A percentile compares a stretch with the other conserved stretches of the same genome.
Conservation (phyloP, 179 eudicot genomes). For the Carnegiea gigantea region DNA sequence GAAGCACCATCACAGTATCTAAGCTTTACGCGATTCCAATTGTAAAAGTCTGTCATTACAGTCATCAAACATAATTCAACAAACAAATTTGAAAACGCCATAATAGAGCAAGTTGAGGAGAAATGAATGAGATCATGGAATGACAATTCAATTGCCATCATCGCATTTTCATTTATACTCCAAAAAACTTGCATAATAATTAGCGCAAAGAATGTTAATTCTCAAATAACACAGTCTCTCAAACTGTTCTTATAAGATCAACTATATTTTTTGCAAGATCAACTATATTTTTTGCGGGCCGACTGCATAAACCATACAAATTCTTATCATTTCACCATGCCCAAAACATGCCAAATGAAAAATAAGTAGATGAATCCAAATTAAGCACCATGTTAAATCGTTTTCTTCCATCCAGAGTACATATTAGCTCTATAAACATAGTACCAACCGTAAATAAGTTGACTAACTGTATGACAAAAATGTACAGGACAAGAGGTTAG, state of each 20-base stretch:
- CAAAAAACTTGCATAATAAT: slow-evolving; percentile 1
- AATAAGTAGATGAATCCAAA: too few species aligned
- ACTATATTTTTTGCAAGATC: neutral
- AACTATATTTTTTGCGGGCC: neutral
- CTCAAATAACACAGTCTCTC: neutral
- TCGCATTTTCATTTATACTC: neutral
- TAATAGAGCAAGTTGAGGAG: too few species aligned
- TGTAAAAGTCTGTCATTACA: slow-evolving; percentile 68
- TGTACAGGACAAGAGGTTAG: neutral
- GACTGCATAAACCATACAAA: neutral
- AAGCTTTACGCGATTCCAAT: slow-evolving; percentile 96
- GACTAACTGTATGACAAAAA: neutral
- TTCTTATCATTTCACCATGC: too few species aligned
- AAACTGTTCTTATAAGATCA: neutral
- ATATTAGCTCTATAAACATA: neutral
- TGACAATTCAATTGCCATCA: neutral
- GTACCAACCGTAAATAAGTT: neutral
- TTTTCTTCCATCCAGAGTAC: too few species aligned
- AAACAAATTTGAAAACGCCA: too few species aligned
- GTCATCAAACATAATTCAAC: neutral
- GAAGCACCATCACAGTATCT: slow-evolving; percentile 99
- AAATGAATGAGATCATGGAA: neutral
- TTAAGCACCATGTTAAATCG: too few species aligned
- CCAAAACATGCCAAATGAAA: too few species aligned
- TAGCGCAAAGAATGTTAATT: neutral